Conservation (phyloP, 2,329 filamentous ascomycete genomes). For the Nemania diffusa region DNA sequence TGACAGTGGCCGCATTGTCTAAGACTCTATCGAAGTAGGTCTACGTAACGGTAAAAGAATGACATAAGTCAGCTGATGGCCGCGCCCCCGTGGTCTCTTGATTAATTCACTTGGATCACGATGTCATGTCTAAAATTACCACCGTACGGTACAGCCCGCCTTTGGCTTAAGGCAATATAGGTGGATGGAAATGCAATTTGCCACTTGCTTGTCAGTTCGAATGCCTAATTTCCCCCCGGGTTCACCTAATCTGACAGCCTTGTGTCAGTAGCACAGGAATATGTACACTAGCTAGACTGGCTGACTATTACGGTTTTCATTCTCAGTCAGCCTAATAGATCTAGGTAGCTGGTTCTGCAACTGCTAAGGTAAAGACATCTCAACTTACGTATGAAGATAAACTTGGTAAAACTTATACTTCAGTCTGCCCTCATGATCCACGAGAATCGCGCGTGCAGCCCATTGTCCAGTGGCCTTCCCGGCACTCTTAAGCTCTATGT, state of each 20-base stretch:
- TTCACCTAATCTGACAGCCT: neutral
- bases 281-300: neutral
- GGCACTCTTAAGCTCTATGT: constrained; percentile 39
- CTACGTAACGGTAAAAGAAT: constrained; percentile 15
- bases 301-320: neutral
- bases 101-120: constrained; percentile 14
- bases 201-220: constrained; percentile 4
- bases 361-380: neutral
- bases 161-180: neutral
- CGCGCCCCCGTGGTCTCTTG: constrained; percentile 20
- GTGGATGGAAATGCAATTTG: neutral
- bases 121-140: constrained; percentile 16
- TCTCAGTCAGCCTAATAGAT: neutral
- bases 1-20: constrained; percentile 12
- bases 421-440: constrained; percentile 37
- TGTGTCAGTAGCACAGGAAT: neutral
- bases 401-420: constrained; percentile 50
- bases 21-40: too few relatives aligned
- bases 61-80: constrained; percentile 36
- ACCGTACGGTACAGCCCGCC: neutral
- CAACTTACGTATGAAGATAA: constrained; percentile 43
- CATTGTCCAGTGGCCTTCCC: constrained; percentile 43
- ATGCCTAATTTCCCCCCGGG: neutral
- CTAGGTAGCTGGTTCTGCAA: neutral
- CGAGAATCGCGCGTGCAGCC: constrained; percentile 48